A percentile compares a stretch with the other conserved stretches of the same genome.
Evolutionary conservation across 31 red algal genomes (phyloP).

Genomic region (Asparagopsis taxiformis): DNA sequence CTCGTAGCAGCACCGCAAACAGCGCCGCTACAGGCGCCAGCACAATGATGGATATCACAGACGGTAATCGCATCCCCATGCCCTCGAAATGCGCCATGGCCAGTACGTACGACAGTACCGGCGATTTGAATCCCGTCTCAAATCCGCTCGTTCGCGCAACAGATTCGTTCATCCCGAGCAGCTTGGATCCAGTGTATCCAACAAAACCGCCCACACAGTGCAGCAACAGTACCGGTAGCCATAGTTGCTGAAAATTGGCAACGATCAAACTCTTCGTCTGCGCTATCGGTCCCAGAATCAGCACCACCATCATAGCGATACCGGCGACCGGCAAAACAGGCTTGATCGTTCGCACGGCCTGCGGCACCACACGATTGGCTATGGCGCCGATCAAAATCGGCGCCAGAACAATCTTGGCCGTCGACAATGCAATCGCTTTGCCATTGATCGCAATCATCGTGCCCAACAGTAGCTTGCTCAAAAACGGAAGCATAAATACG

Average conservation of each 20-base stretch:
- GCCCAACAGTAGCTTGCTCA: conserved; percentile 67
- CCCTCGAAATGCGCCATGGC: conserved; percentile 63
- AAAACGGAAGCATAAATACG: conserved; percentile 55
- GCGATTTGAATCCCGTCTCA: conserved; percentile 82
- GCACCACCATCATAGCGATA: conserved; percentile 45
- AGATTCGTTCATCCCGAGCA: conserved; percentile 13
- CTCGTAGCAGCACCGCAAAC: conserved; percentile 62
- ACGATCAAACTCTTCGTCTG: conserved; percentile 18
- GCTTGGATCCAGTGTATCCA: conserved; percentile 28
- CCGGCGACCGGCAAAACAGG: conserved; percentile 56
- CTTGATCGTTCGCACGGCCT: conserved; percentile 16
- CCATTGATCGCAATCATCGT: conserved; percentile 56
- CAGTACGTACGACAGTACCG: conserved; percentile 67
- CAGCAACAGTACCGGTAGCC: conserved; percentile 50
- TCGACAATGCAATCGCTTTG: conserved; percentile 48
- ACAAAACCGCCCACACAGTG: conserved; percentile 51
- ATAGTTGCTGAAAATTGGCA: conserved; percentile 5
- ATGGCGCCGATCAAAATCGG: conserved; percentile 70
- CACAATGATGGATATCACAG: conserved; percentile 73
- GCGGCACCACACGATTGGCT: conserved; percentile 14
- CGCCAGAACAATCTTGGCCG: conserved; percentile 55
- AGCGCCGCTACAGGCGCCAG: conserved; percentile 76
- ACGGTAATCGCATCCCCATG: conserved; percentile 47
- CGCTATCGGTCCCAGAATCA: conserved; percentile 60
- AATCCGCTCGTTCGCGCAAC: conserved; percentile 66